phyloP scores from a whole-genome alignment of 306 rosid species.

The Acacia crassicarpa region DNA sequence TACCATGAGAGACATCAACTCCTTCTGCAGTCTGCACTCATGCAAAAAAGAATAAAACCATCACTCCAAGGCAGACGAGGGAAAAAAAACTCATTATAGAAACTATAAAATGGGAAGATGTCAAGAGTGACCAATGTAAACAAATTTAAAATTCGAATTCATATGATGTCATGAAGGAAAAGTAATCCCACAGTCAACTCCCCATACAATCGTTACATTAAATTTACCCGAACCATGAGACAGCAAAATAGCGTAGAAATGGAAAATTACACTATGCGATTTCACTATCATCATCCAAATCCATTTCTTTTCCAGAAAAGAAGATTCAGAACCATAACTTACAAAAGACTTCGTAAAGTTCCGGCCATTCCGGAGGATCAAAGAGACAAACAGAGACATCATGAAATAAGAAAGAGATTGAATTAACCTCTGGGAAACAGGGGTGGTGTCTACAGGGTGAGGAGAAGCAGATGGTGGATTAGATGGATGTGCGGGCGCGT shows the following conservation, averaged over 20 bases:
- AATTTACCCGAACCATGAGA: background rate
- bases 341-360: background rate
- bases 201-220: background rate
- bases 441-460: slow-evolving; percentile 58
- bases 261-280: background rate
- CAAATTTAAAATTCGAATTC: slow-evolving; percentile 11
- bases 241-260: background rate
- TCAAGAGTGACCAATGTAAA: background rate
- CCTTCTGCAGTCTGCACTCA: slow-evolving; percentile 85
- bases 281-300: background rate
- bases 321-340: background rate
- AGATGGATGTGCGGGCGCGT: slow-evolving; percentile 32
- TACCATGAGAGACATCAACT: slow-evolving; percentile 98
- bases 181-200: background rate
- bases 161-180: background rate
- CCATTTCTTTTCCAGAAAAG: background rate
- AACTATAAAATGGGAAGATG: background rate
- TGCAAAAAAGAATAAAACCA: slow-evolving; percentile 25
- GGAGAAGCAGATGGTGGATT: slow-evolving; percentile 57
- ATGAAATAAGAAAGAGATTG: background rate
- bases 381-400: slow-evolving; percentile 22
- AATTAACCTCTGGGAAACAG: slow-evolving; percentile 75
- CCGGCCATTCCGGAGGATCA: slow-evolving; percentile 4
- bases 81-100: background rate
- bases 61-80: slow-evolving; percentile 16